phyloP scores from a whole-genome alignment of 1,284 basidiomycete species.

The Leucocoprinus gongylophorus region DNA sequence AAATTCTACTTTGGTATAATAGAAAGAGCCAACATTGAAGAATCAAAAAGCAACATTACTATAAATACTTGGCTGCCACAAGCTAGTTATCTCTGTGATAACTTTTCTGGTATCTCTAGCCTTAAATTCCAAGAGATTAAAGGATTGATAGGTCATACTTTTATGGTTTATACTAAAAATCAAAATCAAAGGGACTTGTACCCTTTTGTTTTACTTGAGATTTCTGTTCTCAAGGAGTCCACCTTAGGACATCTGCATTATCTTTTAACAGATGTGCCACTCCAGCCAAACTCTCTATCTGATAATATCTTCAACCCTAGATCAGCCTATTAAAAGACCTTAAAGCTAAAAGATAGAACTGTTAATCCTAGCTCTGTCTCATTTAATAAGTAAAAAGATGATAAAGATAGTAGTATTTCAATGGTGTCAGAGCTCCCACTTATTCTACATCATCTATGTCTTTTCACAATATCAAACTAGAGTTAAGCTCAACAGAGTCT shows the following conservation, averaged over 20 bases:
- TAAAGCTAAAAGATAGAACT: conserved; percentile 49
- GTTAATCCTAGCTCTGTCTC: conserved; percentile 49
- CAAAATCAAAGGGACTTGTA: too few species aligned
- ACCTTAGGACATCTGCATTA: conserved; percentile 58
- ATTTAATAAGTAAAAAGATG: conserved; percentile 59
- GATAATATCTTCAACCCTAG: conserved; percentile 54
- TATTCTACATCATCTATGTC: conserved; percentile 61
- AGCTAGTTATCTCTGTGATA: conserved; percentile 58
- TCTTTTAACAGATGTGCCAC: conserved; percentile 60
- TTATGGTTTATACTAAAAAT: conserved; percentile 58
- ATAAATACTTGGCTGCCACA: conserved; percentile 60
- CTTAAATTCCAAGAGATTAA: conserved; percentile 53
- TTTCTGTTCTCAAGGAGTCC: conserved; percentile 53
- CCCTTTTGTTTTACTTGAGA: too few species aligned
- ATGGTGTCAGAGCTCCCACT: conserved; percentile 53
- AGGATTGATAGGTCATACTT: conserved; percentile 61
- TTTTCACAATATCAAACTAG: too few species aligned
- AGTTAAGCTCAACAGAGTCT: conserved; percentile 63
- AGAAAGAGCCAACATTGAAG: conserved; percentile 50
- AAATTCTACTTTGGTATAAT: conserved; percentile 47
- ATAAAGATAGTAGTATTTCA: conserved; percentile 64
- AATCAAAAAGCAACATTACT: conserved; percentile 59
- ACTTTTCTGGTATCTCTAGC: conserved; percentile 59
- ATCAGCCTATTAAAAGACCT: conserved; percentile 47
- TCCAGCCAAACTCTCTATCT: conserved; percentile 62